These are phyloP conservation scores for Sporobolus alterniflorus DNA, from an alignment of 202 grass and related monocot genomes.

Conservation along the genomic window DNA sequence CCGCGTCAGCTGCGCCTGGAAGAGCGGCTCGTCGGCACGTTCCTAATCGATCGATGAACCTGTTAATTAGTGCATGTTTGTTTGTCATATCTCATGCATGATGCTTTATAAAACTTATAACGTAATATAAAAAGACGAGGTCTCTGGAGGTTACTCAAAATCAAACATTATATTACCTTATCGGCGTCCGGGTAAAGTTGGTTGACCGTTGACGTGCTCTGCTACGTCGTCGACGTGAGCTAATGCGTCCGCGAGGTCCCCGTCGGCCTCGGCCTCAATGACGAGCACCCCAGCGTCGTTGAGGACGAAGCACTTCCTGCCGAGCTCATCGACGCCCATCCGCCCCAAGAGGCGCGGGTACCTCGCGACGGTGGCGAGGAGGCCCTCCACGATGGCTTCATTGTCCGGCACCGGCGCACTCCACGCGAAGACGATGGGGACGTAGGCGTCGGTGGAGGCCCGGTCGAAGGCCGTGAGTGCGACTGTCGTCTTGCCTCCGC, in stretches of 20 bases:
- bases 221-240: slow-evolving; percentile 1
- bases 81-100: too few species aligned
- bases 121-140: too few species aligned
- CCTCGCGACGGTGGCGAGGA: slow-evolving; percentile 24
- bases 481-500: neutral
- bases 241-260: slow-evolving; percentile 17
- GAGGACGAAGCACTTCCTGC: slow-evolving; percentile 36
- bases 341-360: slow-evolving; percentile 39
- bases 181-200: slow-evolving; percentile 33
- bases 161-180: neutral
- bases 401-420: slow-evolving; percentile 29
- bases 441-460: slow-evolving; percentile 30
- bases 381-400: slow-evolving; percentile 12
- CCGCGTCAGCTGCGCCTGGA: slow-evolving; percentile 50
- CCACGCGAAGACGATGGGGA: slow-evolving; percentile 44
- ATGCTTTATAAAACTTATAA: too few species aligned
- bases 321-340: slow-evolving; percentile 20
- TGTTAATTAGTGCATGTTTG: neutral
- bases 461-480: slow-evolving; percentile 50
- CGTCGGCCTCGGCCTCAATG: slow-evolving; percentile 15
- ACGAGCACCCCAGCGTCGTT: slow-evolving; percentile 45
- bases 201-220: slow-evolving; percentile 21
- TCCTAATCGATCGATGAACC: too few species aligned
- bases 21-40: slow-evolving; percentile 1
- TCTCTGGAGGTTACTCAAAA: neutral